Percentiles rank a stretch among this genome's conserved stretches.
These are phyloP conservation scores for Yarrowia sp. DNA, from an alignment of 805 yeast species.

Conservation along the genomic window DNA sequence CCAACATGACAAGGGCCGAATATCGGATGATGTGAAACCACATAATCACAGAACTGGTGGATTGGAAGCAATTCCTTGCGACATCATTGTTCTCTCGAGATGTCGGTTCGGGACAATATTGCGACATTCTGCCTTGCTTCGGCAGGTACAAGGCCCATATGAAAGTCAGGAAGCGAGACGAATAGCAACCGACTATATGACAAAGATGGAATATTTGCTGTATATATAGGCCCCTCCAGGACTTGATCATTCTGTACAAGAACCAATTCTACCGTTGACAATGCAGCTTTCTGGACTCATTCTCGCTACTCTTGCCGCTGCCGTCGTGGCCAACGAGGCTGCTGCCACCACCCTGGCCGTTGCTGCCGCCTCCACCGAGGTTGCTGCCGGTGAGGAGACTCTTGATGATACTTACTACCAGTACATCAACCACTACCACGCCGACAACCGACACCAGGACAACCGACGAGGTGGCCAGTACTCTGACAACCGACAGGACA, in stretches of 20 bases:
- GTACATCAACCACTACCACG: conserved; percentile 17
- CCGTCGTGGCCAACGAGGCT: neutral
- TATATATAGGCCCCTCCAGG: neutral
- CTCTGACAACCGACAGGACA: conserved; percentile 18
- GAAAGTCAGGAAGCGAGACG: no score
- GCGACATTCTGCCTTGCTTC: no score
- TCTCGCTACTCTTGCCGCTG: conserved; percentile 3
- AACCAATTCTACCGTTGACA: neutral
- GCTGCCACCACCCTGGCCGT: conserved; percentile 5
- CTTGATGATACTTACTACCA: conserved; percentile 18
- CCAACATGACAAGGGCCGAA: neutral
- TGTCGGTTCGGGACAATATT: neutral
- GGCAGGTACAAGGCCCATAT: no score
- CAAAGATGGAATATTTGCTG: neutral
- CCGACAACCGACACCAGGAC: conserved; percentile 19
- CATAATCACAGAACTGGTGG: neutral
- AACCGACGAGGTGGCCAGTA: conserved; percentile 20
- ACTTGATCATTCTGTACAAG: neutral
- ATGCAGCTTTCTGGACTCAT: conserved; percentile 10
- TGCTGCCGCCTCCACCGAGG: neutral
- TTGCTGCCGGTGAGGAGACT: conserved; percentile 5
- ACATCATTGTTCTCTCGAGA: neutral
- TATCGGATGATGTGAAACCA: neutral
- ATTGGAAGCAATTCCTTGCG: neutral
- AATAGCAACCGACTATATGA: no score